Conservation (phyloP, 2,329 filamentous ascomycete genomes). For the Trichoderma asperellum region DNA sequence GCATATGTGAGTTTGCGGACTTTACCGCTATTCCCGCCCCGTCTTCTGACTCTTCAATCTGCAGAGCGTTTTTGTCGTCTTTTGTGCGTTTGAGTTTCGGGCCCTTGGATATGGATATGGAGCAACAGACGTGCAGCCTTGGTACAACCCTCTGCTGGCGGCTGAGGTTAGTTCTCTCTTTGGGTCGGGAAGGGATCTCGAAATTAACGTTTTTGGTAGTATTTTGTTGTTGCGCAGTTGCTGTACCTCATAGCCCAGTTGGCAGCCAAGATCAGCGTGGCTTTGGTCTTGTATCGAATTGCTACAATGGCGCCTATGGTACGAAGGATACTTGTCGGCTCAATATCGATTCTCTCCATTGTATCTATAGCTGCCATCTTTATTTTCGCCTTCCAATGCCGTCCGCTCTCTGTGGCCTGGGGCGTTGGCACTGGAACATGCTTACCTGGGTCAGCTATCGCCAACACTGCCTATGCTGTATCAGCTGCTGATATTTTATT, state of each 20-base stretch:
- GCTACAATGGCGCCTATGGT: constrained; percentile 6
- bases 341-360: background rate
- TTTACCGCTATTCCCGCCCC: background rate
- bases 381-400: constrained; percentile 10
- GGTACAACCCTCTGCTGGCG: background rate
- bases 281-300: constrained; percentile 9
- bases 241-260: constrained; percentile 7
- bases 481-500: constrained; percentile 8
- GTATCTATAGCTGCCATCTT: constrained; percentile 6
- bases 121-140: background rate
- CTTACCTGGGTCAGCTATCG: constrained; percentile 2
- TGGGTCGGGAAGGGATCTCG: background rate
- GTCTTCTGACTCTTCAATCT: background rate
- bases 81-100: constrained; percentile 10
- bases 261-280: constrained; percentile 11
- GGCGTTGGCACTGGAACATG: constrained; percentile 11
- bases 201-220: background rate
- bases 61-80: constrained; percentile 5
- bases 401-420: constrained; percentile 9
- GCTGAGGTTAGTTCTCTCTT: background rate
- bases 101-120: constrained; percentile 11
- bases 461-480: background rate
- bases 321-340: background rate
- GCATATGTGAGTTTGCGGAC: constrained; percentile 11
- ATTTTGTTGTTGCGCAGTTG: constrained; percentile 8